A percentile compares a stretch with the other conserved stretches of the same genome.
These are phyloP conservation scores for Pachyrhizus erosus DNA, from an alignment of 306 rosid species.

Conservation along the genomic window DNA sequence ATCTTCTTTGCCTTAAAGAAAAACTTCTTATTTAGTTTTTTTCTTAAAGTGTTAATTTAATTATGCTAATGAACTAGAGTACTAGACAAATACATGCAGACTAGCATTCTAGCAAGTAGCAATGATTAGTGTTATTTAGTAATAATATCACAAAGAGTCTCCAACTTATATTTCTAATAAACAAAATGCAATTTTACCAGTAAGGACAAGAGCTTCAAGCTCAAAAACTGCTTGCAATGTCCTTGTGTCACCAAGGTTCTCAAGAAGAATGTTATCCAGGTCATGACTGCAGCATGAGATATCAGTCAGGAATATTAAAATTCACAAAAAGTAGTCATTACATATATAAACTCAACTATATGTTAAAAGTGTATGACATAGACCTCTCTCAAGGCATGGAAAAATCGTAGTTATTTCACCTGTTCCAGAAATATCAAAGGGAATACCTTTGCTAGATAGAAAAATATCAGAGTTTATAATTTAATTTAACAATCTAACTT, in stretches of 20 bases:
- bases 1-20: too few species aligned
- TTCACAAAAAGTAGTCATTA: not conserved
- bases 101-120: not conserved
- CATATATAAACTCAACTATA: not conserved
- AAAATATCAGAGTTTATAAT: not conserved
- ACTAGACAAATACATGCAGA: not conserved
- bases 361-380: not conserved
- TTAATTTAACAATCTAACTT: not conserved
- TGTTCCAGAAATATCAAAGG: constrained; percentile 12
- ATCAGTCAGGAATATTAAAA: not conserved
- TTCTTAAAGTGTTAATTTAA: not conserved
- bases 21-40: not conserved
- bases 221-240: constrained; percentile 95
- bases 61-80: not conserved
- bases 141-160: not conserved
- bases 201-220: constrained; percentile 98
- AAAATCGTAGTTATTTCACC: constrained; percentile 24
- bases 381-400: constrained; percentile 22
- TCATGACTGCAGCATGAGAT: constrained; percentile 79
- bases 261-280: constrained; percentile 97
- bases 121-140: not conserved
- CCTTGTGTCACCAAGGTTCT: constrained; percentile 90
- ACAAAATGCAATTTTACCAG: constrained; percentile 61
- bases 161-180: not conserved
- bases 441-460: not conserved